Evolutionary conservation across 2,329 filamentous ascomycete genomes (phyloP).

Genomic region (Phoma herbarum): DNA sequence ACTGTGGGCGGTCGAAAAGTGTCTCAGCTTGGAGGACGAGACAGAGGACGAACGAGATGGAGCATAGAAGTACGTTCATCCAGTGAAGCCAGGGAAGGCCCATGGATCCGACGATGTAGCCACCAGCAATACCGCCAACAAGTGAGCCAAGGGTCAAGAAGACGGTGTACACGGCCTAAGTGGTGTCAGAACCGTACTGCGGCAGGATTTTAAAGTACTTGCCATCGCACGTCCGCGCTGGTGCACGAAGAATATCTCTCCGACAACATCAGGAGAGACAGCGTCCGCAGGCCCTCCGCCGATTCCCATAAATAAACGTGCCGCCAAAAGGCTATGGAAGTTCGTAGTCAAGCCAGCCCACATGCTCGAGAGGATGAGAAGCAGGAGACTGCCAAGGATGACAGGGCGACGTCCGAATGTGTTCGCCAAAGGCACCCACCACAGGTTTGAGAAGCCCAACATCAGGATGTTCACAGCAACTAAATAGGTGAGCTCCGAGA

Average conservation of each 20-base stretch:
- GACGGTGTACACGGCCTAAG: slow-evolving; percentile 54
- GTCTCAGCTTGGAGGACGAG: slow-evolving; percentile 54
- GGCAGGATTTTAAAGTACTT: background rate
- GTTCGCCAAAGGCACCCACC: slow-evolving; percentile 55
- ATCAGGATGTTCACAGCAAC: slow-evolving; percentile 53
- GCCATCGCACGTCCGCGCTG: slow-evolving; percentile 54
- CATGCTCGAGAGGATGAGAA: slow-evolving; percentile 48
- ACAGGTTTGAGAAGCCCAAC: slow-evolving; percentile 51
- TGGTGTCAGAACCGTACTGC: background rate
- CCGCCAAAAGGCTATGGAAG: slow-evolving; percentile 50
- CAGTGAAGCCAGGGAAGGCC: slow-evolving; percentile 54
- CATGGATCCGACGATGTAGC: slow-evolving; percentile 51
- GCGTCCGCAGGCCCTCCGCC: slow-evolving; percentile 51
- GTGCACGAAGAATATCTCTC: slow-evolving; percentile 55
- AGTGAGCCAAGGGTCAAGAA: slow-evolving; percentile 51
- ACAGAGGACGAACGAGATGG: slow-evolving; percentile 43
- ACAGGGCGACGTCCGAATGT: slow-evolving; percentile 53
- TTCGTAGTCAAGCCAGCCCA: slow-evolving; percentile 53
- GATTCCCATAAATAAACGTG: slow-evolving; percentile 51
- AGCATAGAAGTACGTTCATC: slow-evolving; percentile 51
- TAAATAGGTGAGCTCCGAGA: slow-evolving; percentile 48
- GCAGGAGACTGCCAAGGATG: slow-evolving; percentile 47
- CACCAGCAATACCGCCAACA: slow-evolving; percentile 51
- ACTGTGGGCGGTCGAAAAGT: slow-evolving; percentile 46
- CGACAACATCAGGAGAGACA: slow-evolving; percentile 53